phyloP scores from a whole-genome alignment of 768 basidiomycete genomes.

The Leccinum disarticulatum region DNA sequence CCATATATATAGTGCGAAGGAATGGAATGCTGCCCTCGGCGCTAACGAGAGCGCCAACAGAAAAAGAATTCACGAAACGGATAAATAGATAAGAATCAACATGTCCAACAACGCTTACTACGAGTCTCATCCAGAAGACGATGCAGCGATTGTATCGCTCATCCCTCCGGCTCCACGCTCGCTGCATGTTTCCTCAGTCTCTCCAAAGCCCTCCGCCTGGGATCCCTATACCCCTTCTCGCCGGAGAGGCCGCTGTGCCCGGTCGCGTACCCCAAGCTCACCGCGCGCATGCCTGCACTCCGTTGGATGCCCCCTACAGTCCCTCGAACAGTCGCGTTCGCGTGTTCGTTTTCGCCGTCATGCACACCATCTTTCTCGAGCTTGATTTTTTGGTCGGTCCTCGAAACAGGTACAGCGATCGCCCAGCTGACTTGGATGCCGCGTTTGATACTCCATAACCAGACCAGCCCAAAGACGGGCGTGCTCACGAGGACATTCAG shows the following conservation, averaged over 20 bases:
- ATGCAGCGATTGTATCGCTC: background rate
- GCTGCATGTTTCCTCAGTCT: slow-evolving; percentile 14
- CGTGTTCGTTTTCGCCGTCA: slow-evolving; percentile 12
- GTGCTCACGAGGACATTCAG: slow-evolving; percentile 82
- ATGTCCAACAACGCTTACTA: background rate
- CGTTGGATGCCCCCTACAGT: slow-evolving; percentile 5
- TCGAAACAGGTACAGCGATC: slow-evolving; percentile 47
- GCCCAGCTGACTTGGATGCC: slow-evolving; percentile 83
- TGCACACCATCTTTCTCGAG: background rate
- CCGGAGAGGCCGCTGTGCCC: slow-evolving; percentile 4
- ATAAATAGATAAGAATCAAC: background rate
- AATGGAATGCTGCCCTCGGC: background rate
- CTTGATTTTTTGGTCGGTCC: background rate
- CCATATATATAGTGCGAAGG: background rate
- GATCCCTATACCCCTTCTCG: slow-evolving; percentile 13
- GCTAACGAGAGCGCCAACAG: background rate
- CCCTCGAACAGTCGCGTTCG: background rate
- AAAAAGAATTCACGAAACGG: background rate
- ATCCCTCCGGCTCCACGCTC: slow-evolving; percentile 20
- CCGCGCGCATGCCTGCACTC: slow-evolving; percentile 25
- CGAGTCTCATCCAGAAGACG: background rate
- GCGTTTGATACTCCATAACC: slow-evolving; percentile 88
- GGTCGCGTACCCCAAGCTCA: slow-evolving; percentile 28
- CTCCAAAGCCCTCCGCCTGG: slow-evolving; percentile 27
- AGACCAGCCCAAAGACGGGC: slow-evolving; percentile 77